Conservation (phyloP, 768 basidiomycete species). For the Lactarius tabidus region DNA sequence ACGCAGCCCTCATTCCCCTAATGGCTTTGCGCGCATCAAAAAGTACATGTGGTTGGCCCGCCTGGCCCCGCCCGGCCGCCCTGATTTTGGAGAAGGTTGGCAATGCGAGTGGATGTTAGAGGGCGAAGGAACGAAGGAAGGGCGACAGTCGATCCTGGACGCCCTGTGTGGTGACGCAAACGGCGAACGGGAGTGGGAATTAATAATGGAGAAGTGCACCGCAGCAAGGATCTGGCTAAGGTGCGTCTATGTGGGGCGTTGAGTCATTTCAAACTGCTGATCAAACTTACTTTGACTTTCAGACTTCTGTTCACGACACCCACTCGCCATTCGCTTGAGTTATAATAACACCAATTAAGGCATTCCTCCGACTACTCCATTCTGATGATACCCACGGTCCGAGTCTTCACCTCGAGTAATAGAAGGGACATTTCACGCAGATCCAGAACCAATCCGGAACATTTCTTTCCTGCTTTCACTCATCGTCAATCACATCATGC, state of each 20-base stretch:
- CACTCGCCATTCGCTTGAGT: neutral
- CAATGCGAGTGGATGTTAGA: conserved; percentile 77
- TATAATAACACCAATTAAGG: neutral
- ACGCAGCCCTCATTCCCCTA: conserved; percentile 56
- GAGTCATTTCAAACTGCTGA: neutral
- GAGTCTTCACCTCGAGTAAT: neutral
- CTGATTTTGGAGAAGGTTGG: conserved; percentile 62
- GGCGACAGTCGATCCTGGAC: conserved; percentile 51
- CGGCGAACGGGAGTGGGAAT: conserved; percentile 42
- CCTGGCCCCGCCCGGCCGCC: conserved; percentile 33
- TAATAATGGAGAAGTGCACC: conserved; percentile 59
- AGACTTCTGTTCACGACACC: conserved; percentile 10
- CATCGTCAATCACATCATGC: neutral
- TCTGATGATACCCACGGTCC: neutral
- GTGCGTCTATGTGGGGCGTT: conserved; percentile 34
- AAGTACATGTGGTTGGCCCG: conserved; percentile 65
- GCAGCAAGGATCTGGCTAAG: conserved; percentile 61
- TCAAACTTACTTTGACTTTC: neutral
- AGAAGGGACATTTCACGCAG: neutral
- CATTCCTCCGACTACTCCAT: no score
- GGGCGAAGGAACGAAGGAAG: conserved; percentile 70
- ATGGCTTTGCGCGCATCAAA: conserved; percentile 55
- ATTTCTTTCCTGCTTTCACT: neutral
- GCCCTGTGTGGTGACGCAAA: conserved; percentile 42
- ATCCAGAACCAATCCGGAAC: neutral